Evolutionary conservation across 805 yeast species (phyloP).

Genomic region (Pichia nanzhaoensis): DNA sequence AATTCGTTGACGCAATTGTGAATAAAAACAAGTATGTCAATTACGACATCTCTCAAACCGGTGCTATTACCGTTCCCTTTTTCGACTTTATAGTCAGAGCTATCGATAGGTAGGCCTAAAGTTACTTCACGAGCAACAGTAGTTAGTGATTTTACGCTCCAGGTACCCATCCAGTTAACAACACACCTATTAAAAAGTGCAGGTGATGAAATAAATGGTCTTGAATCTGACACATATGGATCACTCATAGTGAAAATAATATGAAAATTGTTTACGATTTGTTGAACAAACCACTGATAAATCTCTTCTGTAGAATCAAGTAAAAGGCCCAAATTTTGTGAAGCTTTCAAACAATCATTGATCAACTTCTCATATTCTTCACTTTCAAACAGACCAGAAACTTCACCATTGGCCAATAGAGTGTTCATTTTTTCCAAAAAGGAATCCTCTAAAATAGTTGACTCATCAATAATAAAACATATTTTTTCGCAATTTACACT

Average conservation of each 20-base stretch:
- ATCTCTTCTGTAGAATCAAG: conserved; percentile 65
- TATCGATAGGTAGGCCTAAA: conserved; percentile 44
- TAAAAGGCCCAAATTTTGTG: conserved; percentile 52
- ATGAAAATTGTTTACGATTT: conserved; percentile 67
- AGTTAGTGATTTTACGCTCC: conserved; percentile 48
- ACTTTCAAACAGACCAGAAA: conserved; percentile 81
- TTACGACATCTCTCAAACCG: conserved; percentile 32
- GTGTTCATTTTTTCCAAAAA: conserved; percentile 91
- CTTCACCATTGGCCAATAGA: conserved; percentile 84
- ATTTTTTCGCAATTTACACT: conserved; percentile 53
- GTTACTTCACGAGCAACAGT: conserved; percentile 39
- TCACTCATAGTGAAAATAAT: conserved; percentile 73
- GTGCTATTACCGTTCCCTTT: conserved; percentile 7
- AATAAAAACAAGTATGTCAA: conserved; percentile 40
- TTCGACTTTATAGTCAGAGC: conserved; percentile 36
- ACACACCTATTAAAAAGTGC: conserved; percentile 89
- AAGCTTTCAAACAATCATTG: conserved; percentile 47
- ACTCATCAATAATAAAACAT: conserved; percentile 76
- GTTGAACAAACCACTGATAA: conserved; percentile 65
- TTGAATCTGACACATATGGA: conserved; percentile 30
- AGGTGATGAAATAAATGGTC: conserved; percentile 66
- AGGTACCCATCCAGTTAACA: conserved; percentile 80
- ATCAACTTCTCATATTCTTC: conserved; percentile 56
- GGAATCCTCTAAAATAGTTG: conserved; percentile 65
- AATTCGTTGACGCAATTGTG: conserved; percentile 30